Percentiles rank a stretch among this genome's conserved stretches.
These are phyloP conservation scores for Phytophthora brassicae DNA, from an alignment of 352 stramenopile species.

Conservation along the genomic window DNA sequence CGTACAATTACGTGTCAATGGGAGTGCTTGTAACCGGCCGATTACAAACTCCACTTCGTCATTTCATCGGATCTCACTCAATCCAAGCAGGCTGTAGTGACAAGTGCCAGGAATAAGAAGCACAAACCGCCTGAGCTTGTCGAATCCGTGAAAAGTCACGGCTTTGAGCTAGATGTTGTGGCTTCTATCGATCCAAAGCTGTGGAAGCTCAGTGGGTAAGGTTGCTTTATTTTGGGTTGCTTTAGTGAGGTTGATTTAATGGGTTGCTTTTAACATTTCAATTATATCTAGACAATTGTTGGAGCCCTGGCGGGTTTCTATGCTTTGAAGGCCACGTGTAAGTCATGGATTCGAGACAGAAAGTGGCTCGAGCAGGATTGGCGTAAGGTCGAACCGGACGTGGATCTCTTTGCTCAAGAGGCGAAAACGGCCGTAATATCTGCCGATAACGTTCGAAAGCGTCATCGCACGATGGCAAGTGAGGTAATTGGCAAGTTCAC, in stretches of 20 bases:
- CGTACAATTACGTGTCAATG: constrained; percentile 2
- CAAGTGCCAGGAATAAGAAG: not conserved
- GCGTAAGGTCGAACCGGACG: no score
- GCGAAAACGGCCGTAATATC: no score
- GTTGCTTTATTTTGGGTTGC: constrained; percentile 10
- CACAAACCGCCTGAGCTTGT: not conserved
- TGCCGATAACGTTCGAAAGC: no score
- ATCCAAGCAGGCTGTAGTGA: constrained; percentile 4
- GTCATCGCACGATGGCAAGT: no score
- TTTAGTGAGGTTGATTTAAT: constrained; percentile 3
- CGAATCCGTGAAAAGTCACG: constrained; percentile 1
- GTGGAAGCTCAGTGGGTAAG: constrained; percentile 13
- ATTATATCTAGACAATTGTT: not conserved
- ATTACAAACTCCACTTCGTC: constrained; percentile 10
- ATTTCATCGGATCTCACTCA: not conserved
- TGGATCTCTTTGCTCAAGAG: no score
- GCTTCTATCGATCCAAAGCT: constrained; percentile 2
- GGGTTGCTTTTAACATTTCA: constrained; percentile 3
- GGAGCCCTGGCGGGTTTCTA: no score
- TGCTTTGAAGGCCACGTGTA: not conserved
- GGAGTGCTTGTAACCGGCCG: not conserved
- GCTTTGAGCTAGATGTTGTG: not conserved
- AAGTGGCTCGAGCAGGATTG: no score
- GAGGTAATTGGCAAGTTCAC: no score
- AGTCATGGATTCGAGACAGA: no score